These are phyloP conservation scores for Chlamydomonas incerta DNA, from an alignment of 139 green algal species.

Conservation along the genomic window DNA sequence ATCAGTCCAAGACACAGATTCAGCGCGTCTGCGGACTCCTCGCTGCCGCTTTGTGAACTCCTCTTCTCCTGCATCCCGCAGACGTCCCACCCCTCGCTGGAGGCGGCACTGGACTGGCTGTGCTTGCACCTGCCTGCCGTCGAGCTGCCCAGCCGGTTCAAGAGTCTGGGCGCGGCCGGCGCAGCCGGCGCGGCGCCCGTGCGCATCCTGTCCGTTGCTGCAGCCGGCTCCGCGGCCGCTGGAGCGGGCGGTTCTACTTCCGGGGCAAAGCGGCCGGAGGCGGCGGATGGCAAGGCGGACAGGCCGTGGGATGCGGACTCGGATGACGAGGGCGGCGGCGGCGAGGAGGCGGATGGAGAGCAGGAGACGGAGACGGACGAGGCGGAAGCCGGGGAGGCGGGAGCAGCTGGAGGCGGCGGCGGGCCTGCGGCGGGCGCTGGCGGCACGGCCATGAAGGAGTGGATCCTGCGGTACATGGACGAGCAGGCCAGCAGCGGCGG, in stretches of 20 bases:
- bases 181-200: conserved; percentile 4
- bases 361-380: neutral
- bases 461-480: conserved; percentile 82
- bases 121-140: conserved; percentile 74
- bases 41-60: too few species aligned
- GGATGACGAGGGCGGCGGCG: neutral
- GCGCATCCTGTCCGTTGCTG: conserved; percentile 27
- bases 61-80: too few species aligned
- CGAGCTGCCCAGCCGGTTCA: conserved; percentile 74
- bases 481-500: conserved; percentile 27
- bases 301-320: neutral
- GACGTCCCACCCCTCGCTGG: neutral
- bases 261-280: neutral
- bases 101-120: conserved; percentile 82
- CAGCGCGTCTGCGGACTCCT: too few species aligned
- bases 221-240: neutral
- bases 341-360: conserved; percentile 1
- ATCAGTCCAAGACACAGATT: too few species aligned
- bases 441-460: conserved; percentile 60
- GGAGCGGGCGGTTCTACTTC: neutral
- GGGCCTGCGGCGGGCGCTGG: neutral
- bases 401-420: neutral
- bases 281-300: neutral
- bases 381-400: conserved; percentile 26
- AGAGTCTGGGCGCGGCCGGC: conserved; percentile 19